Percentiles rank a stretch among this genome's conserved stretches.
Conservation (phyloP, 345 rosid genomes). For the Murraya koenigii region DNA sequence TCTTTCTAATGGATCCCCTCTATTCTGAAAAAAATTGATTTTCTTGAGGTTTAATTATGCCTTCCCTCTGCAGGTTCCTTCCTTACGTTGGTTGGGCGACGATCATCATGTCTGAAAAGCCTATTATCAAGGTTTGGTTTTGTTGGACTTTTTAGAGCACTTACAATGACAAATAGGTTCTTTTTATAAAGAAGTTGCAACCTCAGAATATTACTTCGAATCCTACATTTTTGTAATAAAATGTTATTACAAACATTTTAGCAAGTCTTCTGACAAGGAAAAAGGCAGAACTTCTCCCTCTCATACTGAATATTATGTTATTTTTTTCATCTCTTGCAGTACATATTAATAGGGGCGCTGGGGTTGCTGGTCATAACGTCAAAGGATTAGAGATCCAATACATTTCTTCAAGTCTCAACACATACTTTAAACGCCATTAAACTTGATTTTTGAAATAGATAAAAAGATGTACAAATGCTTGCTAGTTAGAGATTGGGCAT, state of each 20-base stretch:
- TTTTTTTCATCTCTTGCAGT: constrained; percentile 41
- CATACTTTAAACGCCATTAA: neutral
- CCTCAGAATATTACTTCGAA: neutral
- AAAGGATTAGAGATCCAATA: constrained; percentile 42
- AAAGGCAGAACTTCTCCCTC: neutral
- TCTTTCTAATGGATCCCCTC: neutral
- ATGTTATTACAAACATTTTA: neutral
- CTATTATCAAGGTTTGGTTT: constrained; percentile 66
- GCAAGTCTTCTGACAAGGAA: no score
- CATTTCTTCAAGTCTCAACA: neutral
- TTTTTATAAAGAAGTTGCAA: no score
- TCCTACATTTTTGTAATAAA: neutral
- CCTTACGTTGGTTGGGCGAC: constrained; percentile 82
- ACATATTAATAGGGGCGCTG: constrained; percentile 48
- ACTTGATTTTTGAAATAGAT: neutral
- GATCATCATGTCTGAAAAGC: constrained; percentile 71
- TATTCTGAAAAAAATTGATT: neutral
- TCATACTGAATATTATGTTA: neutral
- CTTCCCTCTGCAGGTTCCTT: constrained; percentile 50
- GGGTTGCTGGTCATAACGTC: constrained; percentile 65
- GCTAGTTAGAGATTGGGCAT: neutral
- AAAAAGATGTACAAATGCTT: neutral
- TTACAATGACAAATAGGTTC: neutral
- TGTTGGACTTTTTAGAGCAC: neutral
- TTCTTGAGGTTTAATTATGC: neutral